These are phyloP conservation scores for Fusarium keratoplasticum DNA, from an alignment of 2,329 filamentous ascomycete species.

Conservation along the genomic window DNA sequence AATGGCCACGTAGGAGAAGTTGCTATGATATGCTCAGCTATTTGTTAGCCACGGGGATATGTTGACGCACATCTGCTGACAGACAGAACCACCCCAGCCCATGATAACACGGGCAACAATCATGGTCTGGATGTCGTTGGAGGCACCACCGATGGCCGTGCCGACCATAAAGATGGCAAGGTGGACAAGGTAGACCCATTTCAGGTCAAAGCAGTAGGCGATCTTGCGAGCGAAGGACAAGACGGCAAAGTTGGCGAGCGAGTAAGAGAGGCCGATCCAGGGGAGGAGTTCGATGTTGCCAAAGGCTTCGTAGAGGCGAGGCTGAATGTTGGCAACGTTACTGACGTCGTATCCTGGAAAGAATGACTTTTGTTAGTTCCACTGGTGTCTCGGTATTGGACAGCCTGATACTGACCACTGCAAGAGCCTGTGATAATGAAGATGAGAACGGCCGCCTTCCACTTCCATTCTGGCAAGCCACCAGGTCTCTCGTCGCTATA, in stretches of 20 bases:
- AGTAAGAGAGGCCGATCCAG: slow-evolving; percentile 54
- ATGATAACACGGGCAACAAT: slow-evolving; percentile 1
- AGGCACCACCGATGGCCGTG: not conserved
- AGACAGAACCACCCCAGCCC: not conserved
- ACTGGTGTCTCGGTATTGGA: not conserved
- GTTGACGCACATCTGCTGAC: not conserved
- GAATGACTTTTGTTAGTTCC: not conserved
- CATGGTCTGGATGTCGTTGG: not conserved
- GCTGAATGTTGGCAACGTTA: slow-evolving; percentile 66
- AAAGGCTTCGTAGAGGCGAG: slow-evolving; percentile 66
- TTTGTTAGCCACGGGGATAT: not conserved
- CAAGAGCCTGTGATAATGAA: not conserved
- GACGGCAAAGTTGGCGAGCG: slow-evolving; percentile 48
- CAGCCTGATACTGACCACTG: not conserved
- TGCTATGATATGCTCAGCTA: not conserved
- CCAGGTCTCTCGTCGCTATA: not conserved
- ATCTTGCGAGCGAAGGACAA: slow-evolving; percentile 51
- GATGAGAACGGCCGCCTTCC: not conserved
- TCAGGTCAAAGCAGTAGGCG: not conserved
- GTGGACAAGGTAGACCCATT: not conserved
- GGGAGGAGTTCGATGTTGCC: slow-evolving; percentile 52
- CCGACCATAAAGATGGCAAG: slow-evolving; percentile 33
- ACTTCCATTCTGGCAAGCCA: not conserved
- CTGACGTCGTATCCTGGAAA: slow-evolving; percentile 54
- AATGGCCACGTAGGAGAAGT: not conserved